These are phyloP conservation scores for Nakataea oryzae DNA, from an alignment of 2,329 filamentous ascomycete genomes.

Conservation along the genomic window DNA sequence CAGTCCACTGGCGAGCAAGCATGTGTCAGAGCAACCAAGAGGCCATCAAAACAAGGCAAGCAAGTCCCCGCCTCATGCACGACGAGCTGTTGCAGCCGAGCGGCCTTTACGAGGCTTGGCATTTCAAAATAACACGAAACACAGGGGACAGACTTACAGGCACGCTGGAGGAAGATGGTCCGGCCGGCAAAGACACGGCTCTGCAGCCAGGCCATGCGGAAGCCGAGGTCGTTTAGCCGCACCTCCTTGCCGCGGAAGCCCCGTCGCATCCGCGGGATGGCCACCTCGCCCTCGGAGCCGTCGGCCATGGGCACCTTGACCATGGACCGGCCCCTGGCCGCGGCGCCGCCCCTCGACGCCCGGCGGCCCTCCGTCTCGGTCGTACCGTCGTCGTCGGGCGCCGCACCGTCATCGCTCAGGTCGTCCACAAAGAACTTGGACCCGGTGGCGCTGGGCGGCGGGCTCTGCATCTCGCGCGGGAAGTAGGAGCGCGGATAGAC, in stretches of 20 bases:
- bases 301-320: constrained; percentile 57
- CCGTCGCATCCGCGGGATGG: constrained; percentile 64
- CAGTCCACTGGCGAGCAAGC: constrained; percentile 59
- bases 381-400: constrained; percentile 46
- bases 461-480: constrained; percentile 83
- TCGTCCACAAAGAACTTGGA: constrained; percentile 66
- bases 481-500: constrained; percentile 90
- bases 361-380: constrained; percentile 37
- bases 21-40: neutral
- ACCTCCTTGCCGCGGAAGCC: constrained; percentile 69
- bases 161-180: constrained; percentile 81
- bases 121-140: neutral
- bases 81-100: no score
- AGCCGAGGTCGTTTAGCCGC: constrained; percentile 85
- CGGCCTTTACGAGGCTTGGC: no score
- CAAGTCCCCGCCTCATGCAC: neutral
- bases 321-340: constrained; percentile 26
- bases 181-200: constrained; percentile 82
- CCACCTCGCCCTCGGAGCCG: constrained; percentile 58
- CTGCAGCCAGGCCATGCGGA: constrained; percentile 94
- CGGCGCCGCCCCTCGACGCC: constrained; percentile 22
- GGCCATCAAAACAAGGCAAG: neutral
- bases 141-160: constrained; percentile 56
- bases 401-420: constrained; percentile 28
- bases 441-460: constrained; percentile 64